These are phyloP conservation scores for Paecilomyces formosus DNA, from an alignment of 2,329 filamentous ascomycete genomes.

Conservation along the genomic window DNA sequence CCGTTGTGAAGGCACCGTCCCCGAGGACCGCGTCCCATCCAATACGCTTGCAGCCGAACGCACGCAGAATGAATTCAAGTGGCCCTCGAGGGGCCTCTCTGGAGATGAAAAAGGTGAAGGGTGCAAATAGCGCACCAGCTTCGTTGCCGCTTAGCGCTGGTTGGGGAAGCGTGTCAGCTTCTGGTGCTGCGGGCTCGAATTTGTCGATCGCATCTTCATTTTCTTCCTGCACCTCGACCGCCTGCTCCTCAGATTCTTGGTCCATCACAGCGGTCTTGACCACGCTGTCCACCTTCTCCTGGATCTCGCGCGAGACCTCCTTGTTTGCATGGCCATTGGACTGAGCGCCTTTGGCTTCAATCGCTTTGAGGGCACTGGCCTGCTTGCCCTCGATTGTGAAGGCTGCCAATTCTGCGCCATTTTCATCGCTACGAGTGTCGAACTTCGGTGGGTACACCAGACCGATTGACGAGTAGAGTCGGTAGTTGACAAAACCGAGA, in stretches of 20 bases:
- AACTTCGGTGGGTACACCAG: conserved; percentile 96
- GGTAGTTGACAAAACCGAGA: conserved; percentile 91
- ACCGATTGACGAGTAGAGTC: conserved; percentile 83
- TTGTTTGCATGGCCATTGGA: conserved; percentile 41
- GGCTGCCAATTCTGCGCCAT: conserved; percentile 80
- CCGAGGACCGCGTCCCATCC: conserved; percentile 91
- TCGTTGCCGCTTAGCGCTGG: conserved; percentile 61
- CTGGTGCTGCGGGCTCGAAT: conserved; percentile 76
- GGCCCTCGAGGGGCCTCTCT: conserved; percentile 86
- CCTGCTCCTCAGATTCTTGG: conserved; percentile 35
- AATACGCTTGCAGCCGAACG: conserved; percentile 92
- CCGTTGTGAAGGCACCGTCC: conserved; percentile 82
- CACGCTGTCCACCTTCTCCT: conserved; percentile 57
- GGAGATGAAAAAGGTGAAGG: conserved; percentile 86
- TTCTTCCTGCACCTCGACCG: conserved; percentile 41
- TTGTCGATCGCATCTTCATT: conserved; percentile 69
- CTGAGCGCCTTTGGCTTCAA: conserved; percentile 37
- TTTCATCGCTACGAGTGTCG: conserved; percentile 76
- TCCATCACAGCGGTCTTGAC: conserved; percentile 35
- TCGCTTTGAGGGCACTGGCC: conserved; percentile 39
- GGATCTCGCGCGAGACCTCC: conserved; percentile 62
- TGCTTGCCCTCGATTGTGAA: conserved; percentile 80
- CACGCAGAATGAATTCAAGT: conserved; percentile 84
- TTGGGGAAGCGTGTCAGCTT: conserved; percentile 80
- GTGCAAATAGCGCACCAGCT: conserved; percentile 70